Base-by-base conservation (phyloP, 2,329 filamentous ascomycete genomes). In the Leptographium procerum region DNA sequence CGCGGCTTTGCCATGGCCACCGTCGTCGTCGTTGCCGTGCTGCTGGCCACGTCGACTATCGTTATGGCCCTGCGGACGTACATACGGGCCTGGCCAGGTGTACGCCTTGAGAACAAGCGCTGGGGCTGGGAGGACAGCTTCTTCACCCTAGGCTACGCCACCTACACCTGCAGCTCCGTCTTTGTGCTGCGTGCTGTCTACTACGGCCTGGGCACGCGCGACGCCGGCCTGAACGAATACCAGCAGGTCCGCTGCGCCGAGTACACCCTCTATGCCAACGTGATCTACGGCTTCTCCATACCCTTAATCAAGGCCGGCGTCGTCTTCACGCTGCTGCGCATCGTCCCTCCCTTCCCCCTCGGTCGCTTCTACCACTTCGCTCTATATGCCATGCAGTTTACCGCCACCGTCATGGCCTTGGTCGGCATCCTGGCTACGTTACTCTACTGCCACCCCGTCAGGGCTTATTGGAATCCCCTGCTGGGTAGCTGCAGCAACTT, bases 381-480 rank as follows among this genome's bases (percentile, higher is more conserved):
- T n/a, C n/a, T n/a, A n/a, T n/a, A n/a, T n/a, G n/a, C n/a, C n/a
- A n/a, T n/a, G n/a, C n/a, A n/a, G n/a, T n/a, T n/a, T n/a, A n/a
- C n/a, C n/a, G n/a, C n/a, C n/a, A n/a, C n/a, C n/a, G n/a, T n/a
- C n/a, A n/a, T n/a, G n/a, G 60, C 59, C 11, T 47, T 64, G 4
- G 54, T 57, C 26, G 62, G 62, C n/a, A 59, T 61, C 36, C 48
- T 63, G 13, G 62, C 62, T n/a, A n/a, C n/a, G n/a, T n/a, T n/a
- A n/a, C n/a, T 61, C 14, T 61, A 63, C 57, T 64, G 63, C 60
- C 56, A 57, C 24, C 62, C 63, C 40, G 56, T 62, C 40, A 48
- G 55, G 19, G 62, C 63, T 22, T 60, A 54, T 51, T 64, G 63
- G 63, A 61, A 60, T 26, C 58, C n/a, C 59, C n/a, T 60, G 45